These are phyloP conservation scores for Cadophora gregata DNA, from an alignment of 2,329 filamentous ascomycete species.

Conservation along the genomic window DNA sequence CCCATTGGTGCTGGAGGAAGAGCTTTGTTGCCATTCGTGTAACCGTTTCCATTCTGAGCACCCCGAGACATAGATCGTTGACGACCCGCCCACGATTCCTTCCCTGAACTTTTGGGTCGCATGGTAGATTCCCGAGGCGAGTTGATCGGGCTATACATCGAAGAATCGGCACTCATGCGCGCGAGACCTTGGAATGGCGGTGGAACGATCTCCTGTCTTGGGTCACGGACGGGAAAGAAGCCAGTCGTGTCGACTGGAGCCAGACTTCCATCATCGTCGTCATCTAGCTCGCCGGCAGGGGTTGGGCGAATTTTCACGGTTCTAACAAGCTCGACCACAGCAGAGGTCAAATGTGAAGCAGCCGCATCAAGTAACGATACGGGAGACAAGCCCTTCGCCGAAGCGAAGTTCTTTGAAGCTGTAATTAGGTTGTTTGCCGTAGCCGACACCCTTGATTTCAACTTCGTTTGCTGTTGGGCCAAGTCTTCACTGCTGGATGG, in stretches of 20 bases:
- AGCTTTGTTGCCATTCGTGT: conserved; percentile 38
- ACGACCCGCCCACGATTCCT: conserved; percentile 37
- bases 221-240: conserved; percentile 65
- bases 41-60: conserved; percentile 34
- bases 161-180: conserved; percentile 70
- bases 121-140: conserved; percentile 65
- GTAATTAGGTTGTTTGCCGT: conserved; percentile 97
- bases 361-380: conserved; percentile 94
- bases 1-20: conserved; percentile 43
- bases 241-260: conserved; percentile 71
- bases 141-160: conserved; percentile 75
- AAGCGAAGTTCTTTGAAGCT: conserved; percentile 88
- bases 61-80: conserved; percentile 40
- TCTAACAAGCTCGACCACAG: conserved; percentile 85
- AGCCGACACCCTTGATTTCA: conserved; percentile 84
- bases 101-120: conserved; percentile 44
- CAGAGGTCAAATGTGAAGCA: conserved; percentile 84
- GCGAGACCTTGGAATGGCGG: conserved; percentile 63
- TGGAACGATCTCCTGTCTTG: conserved; percentile 45
- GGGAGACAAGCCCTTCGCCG: conserved; percentile 82
- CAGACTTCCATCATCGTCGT: conserved; percentile 73
- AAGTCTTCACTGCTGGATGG: conserved; percentile 56
- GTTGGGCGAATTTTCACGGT: conserved; percentile 83
- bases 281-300: conserved; percentile 75
- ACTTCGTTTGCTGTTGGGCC: conserved; percentile 66